Evolutionary conservation across 1,139 yeast genomes (phyloP).

Genomic region (Kurtzmaniella quercitrusa): DNA sequence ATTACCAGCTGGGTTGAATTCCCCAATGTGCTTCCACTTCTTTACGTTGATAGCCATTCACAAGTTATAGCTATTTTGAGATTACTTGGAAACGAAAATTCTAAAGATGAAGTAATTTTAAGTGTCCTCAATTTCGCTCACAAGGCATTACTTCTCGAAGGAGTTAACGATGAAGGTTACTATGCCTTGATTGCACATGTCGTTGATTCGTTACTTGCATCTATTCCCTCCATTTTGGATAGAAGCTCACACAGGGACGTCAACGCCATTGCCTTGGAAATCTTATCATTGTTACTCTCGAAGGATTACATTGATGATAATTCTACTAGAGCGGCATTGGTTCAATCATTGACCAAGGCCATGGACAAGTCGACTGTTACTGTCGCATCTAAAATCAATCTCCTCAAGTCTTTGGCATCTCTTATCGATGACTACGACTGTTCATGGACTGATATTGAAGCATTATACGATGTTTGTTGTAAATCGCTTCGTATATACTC

Average conservation of each 20-base stretch:
- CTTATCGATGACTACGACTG: constrained; percentile 53
- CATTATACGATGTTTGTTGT: constrained; percentile 53
- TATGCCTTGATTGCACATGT: constrained; percentile 49
- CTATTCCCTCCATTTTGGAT: constrained; percentile 48
- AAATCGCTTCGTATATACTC: constrained; percentile 54
- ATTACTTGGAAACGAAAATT: constrained; percentile 48
- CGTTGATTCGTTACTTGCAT: constrained; percentile 50
- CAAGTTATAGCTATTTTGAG: constrained; percentile 55
- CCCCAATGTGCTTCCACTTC: constrained; percentile 45
- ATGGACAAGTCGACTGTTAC: constrained; percentile 54
- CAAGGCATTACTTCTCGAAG: constrained; percentile 31
- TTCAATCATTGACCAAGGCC: constrained; percentile 57
- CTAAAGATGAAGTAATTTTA: constrained; percentile 64
- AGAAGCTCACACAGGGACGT: constrained; percentile 44
- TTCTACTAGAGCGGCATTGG: constrained; percentile 50
- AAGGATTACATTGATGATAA: constrained; percentile 57
- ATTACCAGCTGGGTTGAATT: constrained; percentile 60
- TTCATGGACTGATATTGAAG: constrained; percentile 47
- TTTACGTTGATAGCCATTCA: constrained; percentile 53
- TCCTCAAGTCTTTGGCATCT: constrained; percentile 54
- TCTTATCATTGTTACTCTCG: constrained; percentile 53
- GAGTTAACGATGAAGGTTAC: constrained; percentile 36
- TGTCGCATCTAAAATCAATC: constrained; percentile 47
- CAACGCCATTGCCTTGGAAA: constrained; percentile 48
- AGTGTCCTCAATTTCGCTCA: constrained; percentile 55